Base-by-base conservation (phyloP, 768 basidiomycete genomes). In the Guyanaporus albipodus region DNA sequence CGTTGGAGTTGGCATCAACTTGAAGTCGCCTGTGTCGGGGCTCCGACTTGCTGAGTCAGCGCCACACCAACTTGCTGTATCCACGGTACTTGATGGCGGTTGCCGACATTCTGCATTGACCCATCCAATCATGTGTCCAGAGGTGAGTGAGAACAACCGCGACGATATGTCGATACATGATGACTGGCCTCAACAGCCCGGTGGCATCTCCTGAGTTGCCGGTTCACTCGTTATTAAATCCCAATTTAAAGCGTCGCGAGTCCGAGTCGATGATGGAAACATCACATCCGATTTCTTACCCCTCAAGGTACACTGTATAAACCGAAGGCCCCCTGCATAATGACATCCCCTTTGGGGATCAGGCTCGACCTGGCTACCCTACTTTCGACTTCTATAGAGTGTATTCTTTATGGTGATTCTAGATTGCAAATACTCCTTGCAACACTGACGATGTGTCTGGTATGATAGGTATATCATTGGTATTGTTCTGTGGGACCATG, bases 401-500 rank as follows among this genome's bases (percentile, higher is more conserved):
- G 52, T 34, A 31, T 63, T 6, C 48, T 61, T 31, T 61, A 61
- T 42, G 58, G 58, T 58, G n/a, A 58, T 2, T 26, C 12, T 11
- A 6, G n/a, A 22, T 21, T 15, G n/a, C 7, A 26, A 6, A 4
- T 17, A 1, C n/a, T 24, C 36, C 10, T n/a, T 33, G 12, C 15
- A 17, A 1, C 8, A 12, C 44, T 57, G 8, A 54, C 44, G n/a
- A 41, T 39, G 15, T 12, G 43, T 29, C n/a, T 19, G 35, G 14
- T 31, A 2, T 4, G 3, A 42, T 32, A 57, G 56, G 56, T 36
- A 54, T 60, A 42, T 60, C 58, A 23, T 36, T 60, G 2, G 27
- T 60, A 19, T 38, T 60, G 40, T 60, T 49, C n/a, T 19, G 45
- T 21, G 58, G 55, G 4, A 62, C 65, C 2, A 9, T 68, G 14